Percentiles rank a stretch among this genome's conserved stretches.
Conservation (phyloP, 2,329 filamentous ascomycete genomes). For the Helotiales sp. region DNA sequence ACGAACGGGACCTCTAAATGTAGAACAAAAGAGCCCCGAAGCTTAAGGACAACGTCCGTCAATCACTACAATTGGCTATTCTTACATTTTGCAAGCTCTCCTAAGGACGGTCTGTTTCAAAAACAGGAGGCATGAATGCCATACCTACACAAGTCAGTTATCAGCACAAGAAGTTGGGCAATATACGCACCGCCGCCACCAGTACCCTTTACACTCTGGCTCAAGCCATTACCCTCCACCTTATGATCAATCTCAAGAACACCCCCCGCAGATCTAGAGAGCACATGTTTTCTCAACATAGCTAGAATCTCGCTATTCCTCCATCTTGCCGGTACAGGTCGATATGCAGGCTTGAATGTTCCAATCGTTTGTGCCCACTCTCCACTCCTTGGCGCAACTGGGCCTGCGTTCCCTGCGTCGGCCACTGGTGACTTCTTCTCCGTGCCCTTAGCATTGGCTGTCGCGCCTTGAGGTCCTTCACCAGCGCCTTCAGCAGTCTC, state of each 20-base stretch:
- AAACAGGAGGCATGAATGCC: constrained; percentile 38
- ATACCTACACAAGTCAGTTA: constrained; percentile 29
- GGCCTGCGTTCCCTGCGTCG: constrained; percentile 33
- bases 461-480: constrained; percentile 36
- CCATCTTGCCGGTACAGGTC: constrained; percentile 87
- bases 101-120: constrained; percentile 28
- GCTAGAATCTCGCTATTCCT: constrained; percentile 75
- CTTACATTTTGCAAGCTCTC: neutral
- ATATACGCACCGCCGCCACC: constrained; percentile 30
- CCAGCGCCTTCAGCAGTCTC: constrained; percentile 54
- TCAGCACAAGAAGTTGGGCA: neutral
- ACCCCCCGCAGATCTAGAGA: constrained; percentile 63
- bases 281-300: constrained; percentile 79
- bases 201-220: constrained; percentile 23
- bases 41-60: neutral
- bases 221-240: constrained; percentile 22
- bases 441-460: constrained; percentile 21
- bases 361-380: constrained; percentile 98
- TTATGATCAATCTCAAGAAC: constrained; percentile 33
- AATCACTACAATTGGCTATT: neutral
- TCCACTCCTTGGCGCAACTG: constrained; percentile 50
- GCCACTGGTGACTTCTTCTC: constrained; percentile 18
- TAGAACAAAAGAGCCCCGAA: too few species aligned
- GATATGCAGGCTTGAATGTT: constrained; percentile 89
- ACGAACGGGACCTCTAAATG: too few species aligned